Base-by-base conservation (phyloP, 108 stramenopile species). In the Skeletonema tropicum region DNA sequence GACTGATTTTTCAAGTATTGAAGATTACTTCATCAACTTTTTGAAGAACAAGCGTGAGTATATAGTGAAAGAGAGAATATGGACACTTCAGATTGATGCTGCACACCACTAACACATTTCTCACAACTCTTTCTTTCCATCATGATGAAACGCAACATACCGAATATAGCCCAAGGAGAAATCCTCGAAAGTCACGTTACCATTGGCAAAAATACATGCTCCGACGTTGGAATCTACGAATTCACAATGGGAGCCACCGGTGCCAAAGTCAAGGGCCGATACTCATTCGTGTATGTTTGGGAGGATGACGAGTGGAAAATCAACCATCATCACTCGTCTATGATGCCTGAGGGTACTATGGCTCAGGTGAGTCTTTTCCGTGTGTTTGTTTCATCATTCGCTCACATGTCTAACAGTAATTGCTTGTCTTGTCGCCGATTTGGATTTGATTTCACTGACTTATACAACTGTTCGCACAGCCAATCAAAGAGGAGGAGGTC, bases 261-360 rank as follows among this genome's bases (percentile, higher is more conserved):
- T 15, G 68, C 60, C 63, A 84, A 81, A 73, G 83, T 86, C 60
- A 77, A 74, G 66, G 86, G 71, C 31, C 85, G 88, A 21, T 89
- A 86, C 60, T 66, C 82, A 29, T 88, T 83, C 48, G 74, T 86
- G n/a, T 88, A 88, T 48, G 72, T 82, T 31, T 84, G 71, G 32
- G 86, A 89, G 60, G 80, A 86, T 70, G 86, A 82, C 2, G 74
- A 86, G 55, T 89, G 88, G 88, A 88, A 85, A 77, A 88, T 88
- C 70, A 64, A 75, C 49, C 89, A 90, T 57, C 89, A 90, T 64
- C 89, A 90, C 52, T 85, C 84, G 25, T 86, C 85, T 26, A 71
- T 77, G 49, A 87, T 90, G 87, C 89, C 89, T 12, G 89, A 90
- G 65, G 71, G 58, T n/a, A 57, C 64, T 0, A 57, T 41, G 33